phyloP scores from a whole-genome alignment of 257 asterid genomes.

The Lithospermum erythrorhizon region DNA sequence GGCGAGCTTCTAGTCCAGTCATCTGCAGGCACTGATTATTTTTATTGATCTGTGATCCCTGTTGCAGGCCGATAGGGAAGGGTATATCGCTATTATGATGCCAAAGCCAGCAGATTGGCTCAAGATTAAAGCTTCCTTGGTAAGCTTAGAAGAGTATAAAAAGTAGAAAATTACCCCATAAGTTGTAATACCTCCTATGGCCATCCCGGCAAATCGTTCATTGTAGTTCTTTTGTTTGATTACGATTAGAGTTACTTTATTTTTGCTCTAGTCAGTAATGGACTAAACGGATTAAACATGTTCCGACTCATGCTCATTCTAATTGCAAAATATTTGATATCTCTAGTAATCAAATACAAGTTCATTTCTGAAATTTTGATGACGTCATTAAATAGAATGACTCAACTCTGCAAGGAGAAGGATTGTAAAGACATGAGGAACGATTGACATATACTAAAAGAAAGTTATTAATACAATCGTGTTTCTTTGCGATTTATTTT shows the following conservation, averaged over 20 bases:
- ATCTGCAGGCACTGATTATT: not conserved
- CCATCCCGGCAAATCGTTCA: not conserved
- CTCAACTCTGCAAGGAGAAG: too few relatives aligned
- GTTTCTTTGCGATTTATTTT: too few relatives aligned
- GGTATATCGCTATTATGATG: conserved; percentile 82
- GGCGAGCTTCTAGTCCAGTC: not conserved
- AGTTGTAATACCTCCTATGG: conserved; percentile 2
- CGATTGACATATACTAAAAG: too few relatives aligned
- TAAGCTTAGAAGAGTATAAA: conserved; percentile 40
- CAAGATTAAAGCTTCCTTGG: conserved; percentile 54
- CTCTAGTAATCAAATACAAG: too few relatives aligned
- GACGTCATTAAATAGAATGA: too few relatives aligned
- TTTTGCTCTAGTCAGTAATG: not conserved
- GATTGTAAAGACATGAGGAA: too few relatives aligned
- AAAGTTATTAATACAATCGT: too few relatives aligned
- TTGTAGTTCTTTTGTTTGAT: not conserved
- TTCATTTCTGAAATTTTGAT: too few relatives aligned
- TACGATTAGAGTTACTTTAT: not conserved
- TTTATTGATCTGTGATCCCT: not conserved
- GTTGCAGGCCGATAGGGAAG: conserved; percentile 79
- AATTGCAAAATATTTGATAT: too few relatives aligned
- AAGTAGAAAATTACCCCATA: conserved; percentile 20
- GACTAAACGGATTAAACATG: not conserved
- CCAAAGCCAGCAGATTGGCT: conserved; percentile 85
- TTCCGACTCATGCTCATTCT: too few relatives aligned